Conservation (phyloP, 176 grass and related monocot species). For the Chloris gayana region DNA sequence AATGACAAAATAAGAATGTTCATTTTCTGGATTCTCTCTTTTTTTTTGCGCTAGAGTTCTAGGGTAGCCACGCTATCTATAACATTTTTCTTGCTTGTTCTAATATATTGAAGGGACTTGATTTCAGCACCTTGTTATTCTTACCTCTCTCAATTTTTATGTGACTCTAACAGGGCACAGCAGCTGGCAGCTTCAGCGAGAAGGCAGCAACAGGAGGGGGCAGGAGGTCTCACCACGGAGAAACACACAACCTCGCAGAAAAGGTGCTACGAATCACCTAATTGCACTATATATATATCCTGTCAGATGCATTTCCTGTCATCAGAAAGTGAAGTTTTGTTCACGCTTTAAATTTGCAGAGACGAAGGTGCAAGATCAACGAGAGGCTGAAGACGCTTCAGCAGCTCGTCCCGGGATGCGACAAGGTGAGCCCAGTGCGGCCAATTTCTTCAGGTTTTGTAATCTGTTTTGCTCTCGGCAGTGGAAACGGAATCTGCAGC, state of each 20-base stretch:
- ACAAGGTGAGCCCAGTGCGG: not conserved
- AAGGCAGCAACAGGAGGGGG: not conserved
- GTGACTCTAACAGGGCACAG: no score
- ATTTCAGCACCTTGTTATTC: no score
- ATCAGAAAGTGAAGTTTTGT: not conserved
- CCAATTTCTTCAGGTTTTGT: not conserved
- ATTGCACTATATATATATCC: not conserved
- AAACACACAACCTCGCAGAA: constrained; percentile 7
- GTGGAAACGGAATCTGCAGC: no score
- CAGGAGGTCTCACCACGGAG: not conserved
- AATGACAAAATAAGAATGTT: no score
- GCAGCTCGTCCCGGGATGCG: constrained; percentile 36
- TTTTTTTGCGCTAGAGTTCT: no score
- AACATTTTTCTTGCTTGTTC: no score
- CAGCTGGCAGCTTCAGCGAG: not conserved
- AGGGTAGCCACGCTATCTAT: no score
- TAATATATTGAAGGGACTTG: no score
- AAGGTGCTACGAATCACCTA: not conserved
- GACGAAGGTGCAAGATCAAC: constrained; percentile 38
- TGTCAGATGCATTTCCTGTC: not conserved
- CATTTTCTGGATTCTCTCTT: no score
- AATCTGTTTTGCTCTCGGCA: not conserved
- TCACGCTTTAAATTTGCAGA: constrained; percentile 11
- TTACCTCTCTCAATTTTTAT: no score
- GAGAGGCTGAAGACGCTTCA: constrained; percentile 22